Conservation (phyloP, 768 basidiomycete species). For the Brasilioporus rufonigricans region DNA sequence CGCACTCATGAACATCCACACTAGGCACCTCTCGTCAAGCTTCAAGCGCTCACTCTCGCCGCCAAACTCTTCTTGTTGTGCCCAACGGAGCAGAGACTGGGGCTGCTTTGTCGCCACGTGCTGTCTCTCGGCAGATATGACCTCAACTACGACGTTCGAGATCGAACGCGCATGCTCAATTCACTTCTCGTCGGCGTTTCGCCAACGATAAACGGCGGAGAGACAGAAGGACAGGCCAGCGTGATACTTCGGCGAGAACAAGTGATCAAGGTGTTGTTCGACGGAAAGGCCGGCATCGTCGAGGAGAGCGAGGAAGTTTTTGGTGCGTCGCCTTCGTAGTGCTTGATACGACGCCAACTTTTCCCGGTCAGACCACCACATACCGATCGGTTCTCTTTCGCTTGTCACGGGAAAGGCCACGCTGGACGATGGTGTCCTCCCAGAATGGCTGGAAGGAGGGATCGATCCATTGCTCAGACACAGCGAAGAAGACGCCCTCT, state of each 20-base stretch:
- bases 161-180: conserved; percentile 78
- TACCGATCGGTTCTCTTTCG: conserved; percentile 64
- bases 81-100: conserved; percentile 48
- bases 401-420: conserved; percentile 56
- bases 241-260: conserved; percentile 84
- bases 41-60: conserved; percentile 82
- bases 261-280: conserved; percentile 73
- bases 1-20: not conserved
- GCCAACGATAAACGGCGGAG: conserved; percentile 35
- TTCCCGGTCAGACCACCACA: conserved; percentile 33
- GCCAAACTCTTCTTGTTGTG: conserved; percentile 78
- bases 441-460: conserved; percentile 88
- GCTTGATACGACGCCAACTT: conserved; percentile 4
- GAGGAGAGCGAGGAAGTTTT: conserved; percentile 37
- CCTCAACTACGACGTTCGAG: conserved; percentile 83
- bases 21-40: conserved; percentile 67
- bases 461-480: conserved; percentile 78
- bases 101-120: conserved; percentile 65
- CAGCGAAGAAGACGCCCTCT: conserved; percentile 50
- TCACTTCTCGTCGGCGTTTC: conserved; percentile 62
- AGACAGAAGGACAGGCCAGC: conserved; percentile 53
- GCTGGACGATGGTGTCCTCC: conserved; percentile 45
- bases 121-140: conserved; percentile 89
- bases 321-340: conserved; percentile 25
- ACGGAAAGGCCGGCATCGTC: conserved; percentile 58